phyloP scores from a whole-genome alignment of 768 basidiomycete species.

The Pleurotus pulmonarius region DNA sequence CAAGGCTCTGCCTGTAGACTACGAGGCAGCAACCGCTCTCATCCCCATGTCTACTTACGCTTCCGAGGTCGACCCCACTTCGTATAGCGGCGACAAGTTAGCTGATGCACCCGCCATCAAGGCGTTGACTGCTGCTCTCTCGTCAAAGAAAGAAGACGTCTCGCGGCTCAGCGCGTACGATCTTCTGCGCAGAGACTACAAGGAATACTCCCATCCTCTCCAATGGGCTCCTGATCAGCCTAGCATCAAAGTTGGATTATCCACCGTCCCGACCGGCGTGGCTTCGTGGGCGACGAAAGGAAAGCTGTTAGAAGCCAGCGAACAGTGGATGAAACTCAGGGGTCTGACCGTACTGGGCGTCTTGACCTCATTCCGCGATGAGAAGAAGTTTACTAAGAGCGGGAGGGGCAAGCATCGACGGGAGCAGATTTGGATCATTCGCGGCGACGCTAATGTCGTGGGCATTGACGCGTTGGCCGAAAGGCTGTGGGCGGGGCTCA shows the following conservation, averaged over 20 bases:
- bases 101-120: conserved; percentile 40
- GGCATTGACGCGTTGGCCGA: conserved; percentile 39
- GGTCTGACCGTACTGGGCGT: conserved; percentile 70
- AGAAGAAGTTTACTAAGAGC: conserved; percentile 31
- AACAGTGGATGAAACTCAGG: conserved; percentile 64
- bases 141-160: conserved; percentile 62
- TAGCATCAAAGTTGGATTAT: conserved; percentile 65
- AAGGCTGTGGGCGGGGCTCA: conserved; percentile 56
- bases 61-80: conserved; percentile 19
- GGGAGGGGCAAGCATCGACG: conserved; percentile 55
- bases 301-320: conserved; percentile 32
- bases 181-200: conserved; percentile 92
- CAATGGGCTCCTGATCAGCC: conserved; percentile 31
- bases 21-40: conserved; percentile 60
- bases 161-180: conserved; percentile 67
- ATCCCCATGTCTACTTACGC: conserved; percentile 50
- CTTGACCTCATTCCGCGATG: conserved; percentile 65
- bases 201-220: conserved; percentile 66
- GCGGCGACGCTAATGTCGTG: conserved; percentile 26
- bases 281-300: conserved; percentile 49
- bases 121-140: conserved; percentile 44
- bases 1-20: conserved; percentile 69
- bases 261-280: conserved; percentile 76
- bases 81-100: conserved; percentile 23
- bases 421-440: conserved; percentile 66